Evolutionary conservation across 495 filamentous ascomycete genomes (phyloP).

Genomic region (Penicillium egyptiacum): DNA sequence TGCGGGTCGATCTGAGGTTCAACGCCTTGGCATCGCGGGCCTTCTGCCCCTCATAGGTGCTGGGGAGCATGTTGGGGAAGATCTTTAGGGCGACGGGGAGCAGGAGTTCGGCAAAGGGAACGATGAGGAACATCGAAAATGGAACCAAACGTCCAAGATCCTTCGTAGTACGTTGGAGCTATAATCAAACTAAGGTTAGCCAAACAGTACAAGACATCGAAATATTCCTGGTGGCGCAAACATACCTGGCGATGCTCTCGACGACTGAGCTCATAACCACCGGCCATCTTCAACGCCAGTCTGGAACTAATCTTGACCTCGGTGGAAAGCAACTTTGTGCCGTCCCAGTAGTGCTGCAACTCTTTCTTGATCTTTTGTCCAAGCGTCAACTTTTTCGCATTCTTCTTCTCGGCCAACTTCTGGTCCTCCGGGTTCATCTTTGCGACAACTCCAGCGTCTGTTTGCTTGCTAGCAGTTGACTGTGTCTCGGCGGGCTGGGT

Average conservation of each 20-base stretch:
- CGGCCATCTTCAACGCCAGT: conserved; percentile 94
- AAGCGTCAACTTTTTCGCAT: conserved; percentile 80
- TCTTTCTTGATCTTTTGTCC: conserved; percentile 93
- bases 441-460: not conserved
- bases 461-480: conserved; percentile 45
- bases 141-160: conserved; percentile 92
- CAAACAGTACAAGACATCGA: not conserved
- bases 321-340: conserved; percentile 92
- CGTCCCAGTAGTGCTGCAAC: conserved; percentile 94
- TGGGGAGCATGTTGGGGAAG: conserved; percentile 95
- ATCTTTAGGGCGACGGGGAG: conserved; percentile 88
- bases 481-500: conserved; percentile 40
- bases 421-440: conserved; percentile 38
- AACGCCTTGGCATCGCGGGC: conserved; percentile 85
- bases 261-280: conserved; percentile 92
- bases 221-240: not conserved
- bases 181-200: conserved; percentile 19
- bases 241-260: conserved; percentile 83
- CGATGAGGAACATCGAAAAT: conserved; percentile 95
- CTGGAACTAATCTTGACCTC: conserved; percentile 91
- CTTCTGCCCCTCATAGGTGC: conserved; percentile 92
- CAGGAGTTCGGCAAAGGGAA: conserved; percentile 94
- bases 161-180: conserved; percentile 87
- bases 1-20: conserved; percentile 78
- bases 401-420: conserved; percentile 65